Percentiles rank a stretch among this genome's conserved stretches.
phyloP scores from a whole-genome alignment of 108 stramenopile species.

The Pseudonitzschia pungens region DNA sequence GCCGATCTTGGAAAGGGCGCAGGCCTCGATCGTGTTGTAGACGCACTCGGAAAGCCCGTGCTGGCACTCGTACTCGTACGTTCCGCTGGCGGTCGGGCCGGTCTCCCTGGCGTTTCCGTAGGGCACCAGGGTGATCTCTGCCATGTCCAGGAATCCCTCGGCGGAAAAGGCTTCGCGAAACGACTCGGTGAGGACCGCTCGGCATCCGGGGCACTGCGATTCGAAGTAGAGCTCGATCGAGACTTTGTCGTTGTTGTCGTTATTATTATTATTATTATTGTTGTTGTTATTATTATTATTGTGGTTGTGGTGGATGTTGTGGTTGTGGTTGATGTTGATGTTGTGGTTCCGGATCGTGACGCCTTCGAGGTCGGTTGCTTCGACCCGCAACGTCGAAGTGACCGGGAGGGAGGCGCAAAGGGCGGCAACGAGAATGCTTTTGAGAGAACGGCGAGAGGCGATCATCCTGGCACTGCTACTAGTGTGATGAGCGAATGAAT shows the following conservation, averaged over 20 bases:
- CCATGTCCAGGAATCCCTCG: constrained; percentile 7
- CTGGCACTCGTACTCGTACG: not conserved
- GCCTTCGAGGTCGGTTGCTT: too few relatives aligned
- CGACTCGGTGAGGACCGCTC: not conserved
- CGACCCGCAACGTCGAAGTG: too few relatives aligned
- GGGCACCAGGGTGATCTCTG: not conserved
- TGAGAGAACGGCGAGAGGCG: too few relatives aligned
- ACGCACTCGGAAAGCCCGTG: constrained; percentile 6
- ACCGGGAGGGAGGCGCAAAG: too few relatives aligned
- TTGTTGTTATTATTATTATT: too few relatives aligned
- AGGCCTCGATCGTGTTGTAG: constrained; percentile 7
- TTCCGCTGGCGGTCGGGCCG: not conserved
- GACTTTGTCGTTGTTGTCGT: not conserved
- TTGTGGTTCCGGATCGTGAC: too few relatives aligned
- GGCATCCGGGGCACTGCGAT: constrained; percentile 7
- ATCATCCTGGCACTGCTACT: too few relatives aligned
- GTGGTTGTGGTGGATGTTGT: too few relatives aligned
- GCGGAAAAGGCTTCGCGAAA: not conserved
- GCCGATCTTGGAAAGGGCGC: not conserved
- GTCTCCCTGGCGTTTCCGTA: constrained; percentile 8
- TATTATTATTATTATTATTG: too few relatives aligned
- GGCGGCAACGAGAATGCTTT: too few relatives aligned
- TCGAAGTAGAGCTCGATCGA: constrained; percentile 1
- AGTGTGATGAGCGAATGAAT: too few relatives aligned
- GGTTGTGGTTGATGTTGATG: too few relatives aligned